Evolutionary conservation across 768 basidiomycete species (phyloP), one percentile per base, ranked within the genome.

Genomic region (Lentinula guzmanii): DNA sequence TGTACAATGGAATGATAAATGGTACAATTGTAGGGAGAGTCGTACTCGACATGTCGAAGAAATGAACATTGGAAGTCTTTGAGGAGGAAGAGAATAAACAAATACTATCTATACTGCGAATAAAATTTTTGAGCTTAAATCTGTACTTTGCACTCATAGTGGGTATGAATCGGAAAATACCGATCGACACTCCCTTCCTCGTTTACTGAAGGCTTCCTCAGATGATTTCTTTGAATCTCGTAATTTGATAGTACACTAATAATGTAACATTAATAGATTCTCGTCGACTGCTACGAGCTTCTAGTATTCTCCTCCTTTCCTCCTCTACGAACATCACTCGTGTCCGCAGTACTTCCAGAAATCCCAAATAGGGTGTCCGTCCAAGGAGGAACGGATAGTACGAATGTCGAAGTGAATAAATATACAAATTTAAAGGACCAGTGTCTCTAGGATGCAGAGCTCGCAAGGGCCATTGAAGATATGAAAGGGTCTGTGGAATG

Each of bases 21-120:
- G 78, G 79, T 28, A 75, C 70, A 51, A 73, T 83, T 62, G 80
- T 78, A 31, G 86, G 85, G 51, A 77, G 83, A 63, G 69, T 85
- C 33, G 79, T 85, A 10, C 70, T 84, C 58, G 70, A 77, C 64
- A 71, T 77, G 71, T 2, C 28, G 4, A 51, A 50, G 16, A 21
- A 60, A 43, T 51, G 21, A 58, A 42, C 43, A 24, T 31, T 21
- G 21, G 24, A 24, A 18, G 42, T 5, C 2, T 43, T 7, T n/a
- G 2, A 15, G 5, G 5, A 43, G 16, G 42, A 13, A n/a, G 42
- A n/a, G 16, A n/a, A 43, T 43, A 5, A 5, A 43, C 2, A n/a
- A 43, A 5, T 43, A 43, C 13, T 15, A 15, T 15, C 13, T 15
- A 43, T n/a, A 15, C 11, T 39, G 1, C 13, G 37, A 39, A 9